Evolutionary conservation across 768 basidiomycete genomes (phyloP).

Genomic region (Cantharellus anzutake): DNA sequence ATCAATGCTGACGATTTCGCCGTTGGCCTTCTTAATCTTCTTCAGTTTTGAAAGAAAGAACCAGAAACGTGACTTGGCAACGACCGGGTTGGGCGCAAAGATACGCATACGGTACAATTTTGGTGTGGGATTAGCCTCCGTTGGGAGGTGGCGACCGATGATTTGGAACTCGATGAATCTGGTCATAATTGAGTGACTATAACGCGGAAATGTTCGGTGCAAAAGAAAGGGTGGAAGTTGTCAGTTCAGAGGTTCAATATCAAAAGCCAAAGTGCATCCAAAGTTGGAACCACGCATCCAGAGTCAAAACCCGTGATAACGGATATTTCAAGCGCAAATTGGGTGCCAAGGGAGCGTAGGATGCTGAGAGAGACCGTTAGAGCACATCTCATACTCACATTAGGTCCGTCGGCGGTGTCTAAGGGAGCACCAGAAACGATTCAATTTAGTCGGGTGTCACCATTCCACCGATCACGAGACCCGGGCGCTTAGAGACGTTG

Average conservation of each 20-base stretch:
- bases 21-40: conserved; percentile 99
- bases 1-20: conserved; percentile 98
- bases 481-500: too few species aligned
- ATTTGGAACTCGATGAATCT: conserved; percentile 74
- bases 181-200: conserved; percentile 17
- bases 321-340: too few species aligned
- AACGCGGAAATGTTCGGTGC: not conserved
- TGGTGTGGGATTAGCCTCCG: conserved; percentile 78
- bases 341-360: too few species aligned
- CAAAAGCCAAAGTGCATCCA: not conserved
- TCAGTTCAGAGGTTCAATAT: not conserved
- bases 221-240: not conserved
- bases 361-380: too few species aligned
- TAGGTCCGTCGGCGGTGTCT: too few species aligned
- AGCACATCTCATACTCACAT: too few species aligned
- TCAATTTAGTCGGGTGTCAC: too few species aligned
- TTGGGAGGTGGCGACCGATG: conserved; percentile 93
- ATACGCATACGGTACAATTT: conserved; percentile 99
- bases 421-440: too few species aligned
- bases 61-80: conserved; percentile 99
- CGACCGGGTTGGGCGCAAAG: conserved; percentile 95
- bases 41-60: conserved; percentile 96
- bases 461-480: too few species aligned
- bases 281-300: not conserved
- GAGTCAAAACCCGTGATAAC: too few species aligned